A percentile compares a stretch with the other conserved stretches of the same genome.
Evolutionary conservation across 768 basidiomycete genomes (phyloP).

Genomic region (Trametopsis cervina): DNA sequence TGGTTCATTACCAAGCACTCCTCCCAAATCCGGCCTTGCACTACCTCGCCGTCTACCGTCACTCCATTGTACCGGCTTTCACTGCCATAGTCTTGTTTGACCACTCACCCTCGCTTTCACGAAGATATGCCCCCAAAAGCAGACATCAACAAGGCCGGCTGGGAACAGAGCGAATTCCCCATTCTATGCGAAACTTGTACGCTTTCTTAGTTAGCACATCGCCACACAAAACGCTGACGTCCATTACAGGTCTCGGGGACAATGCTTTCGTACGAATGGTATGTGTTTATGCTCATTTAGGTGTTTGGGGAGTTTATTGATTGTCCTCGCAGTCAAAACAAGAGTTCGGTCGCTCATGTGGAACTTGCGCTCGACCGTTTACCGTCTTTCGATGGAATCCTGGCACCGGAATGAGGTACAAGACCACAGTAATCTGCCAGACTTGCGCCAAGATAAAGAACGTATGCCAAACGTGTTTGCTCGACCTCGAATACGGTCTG

Average conservation of each 20-base stretch:
- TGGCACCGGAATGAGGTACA: slow-evolving; percentile 87
- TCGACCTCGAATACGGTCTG: slow-evolving; percentile 93
- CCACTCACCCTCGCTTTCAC: not conserved
- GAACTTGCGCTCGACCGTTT: slow-evolving; percentile 94
- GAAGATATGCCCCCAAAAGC: slow-evolving; percentile 65
- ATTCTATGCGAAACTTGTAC: slow-evolving; percentile 90
- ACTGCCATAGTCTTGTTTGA: no score
- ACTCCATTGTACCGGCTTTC: not conserved
- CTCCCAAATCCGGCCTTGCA: not conserved
- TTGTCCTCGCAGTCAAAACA: slow-evolving; percentile 72
- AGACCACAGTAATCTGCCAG: slow-evolving; percentile 95
- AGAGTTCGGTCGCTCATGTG: slow-evolving; percentile 92
- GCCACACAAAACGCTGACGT: no score
- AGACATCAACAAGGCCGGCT: slow-evolving; percentile 93
- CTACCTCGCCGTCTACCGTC: not conserved
- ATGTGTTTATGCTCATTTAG: slow-evolving; percentile 19
- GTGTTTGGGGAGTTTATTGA: not conserved
- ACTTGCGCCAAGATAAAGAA: slow-evolving; percentile 96
- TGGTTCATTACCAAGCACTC: no score
- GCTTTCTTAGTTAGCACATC: no score
- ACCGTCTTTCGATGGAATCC: slow-evolving; percentile 99
- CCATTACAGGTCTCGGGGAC: slow-evolving; percentile 64
- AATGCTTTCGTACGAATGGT: slow-evolving; percentile 97
- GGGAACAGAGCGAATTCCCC: slow-evolving; percentile 91
- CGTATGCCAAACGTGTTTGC: slow-evolving; percentile 94